Percentiles rank a stretch among this genome's conserved stretches.
These are phyloP conservation scores for Rehmannia glutinosa DNA, from an alignment of 257 asterid species.

Conservation along the genomic window DNA sequence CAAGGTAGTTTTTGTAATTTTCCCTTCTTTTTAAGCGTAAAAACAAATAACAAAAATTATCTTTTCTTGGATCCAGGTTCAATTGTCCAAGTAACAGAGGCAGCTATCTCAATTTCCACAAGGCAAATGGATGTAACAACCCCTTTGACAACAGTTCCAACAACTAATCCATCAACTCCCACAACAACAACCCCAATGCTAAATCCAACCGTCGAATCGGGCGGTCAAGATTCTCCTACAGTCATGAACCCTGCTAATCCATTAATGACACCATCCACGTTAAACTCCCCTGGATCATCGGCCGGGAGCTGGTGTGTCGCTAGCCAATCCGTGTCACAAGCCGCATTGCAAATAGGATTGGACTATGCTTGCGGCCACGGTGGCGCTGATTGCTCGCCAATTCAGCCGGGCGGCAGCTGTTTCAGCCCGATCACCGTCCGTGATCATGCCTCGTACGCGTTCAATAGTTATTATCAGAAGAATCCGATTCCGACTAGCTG, in stretches of 20 bases:
- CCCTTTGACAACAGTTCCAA: conserved; percentile 71
- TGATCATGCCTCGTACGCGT: conserved; percentile 74
- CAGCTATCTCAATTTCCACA: no score
- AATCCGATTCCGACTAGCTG: conserved; percentile 79
- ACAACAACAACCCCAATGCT: conserved; percentile 37
- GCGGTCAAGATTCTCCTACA: neutral
- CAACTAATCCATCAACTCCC: conserved; percentile 34
- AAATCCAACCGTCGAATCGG: conserved; percentile 38
- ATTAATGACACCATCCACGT: no score
- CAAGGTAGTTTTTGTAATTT: no score
- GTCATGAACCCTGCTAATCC: no score
- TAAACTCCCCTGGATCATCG: no score
- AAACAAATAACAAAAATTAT: no score
- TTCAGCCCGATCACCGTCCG: conserved; percentile 41
- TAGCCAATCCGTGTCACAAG: conserved; percentile 40
- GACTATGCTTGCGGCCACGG: conserved; percentile 81
- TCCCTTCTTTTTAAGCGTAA: no score
- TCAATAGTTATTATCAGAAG: conserved; percentile 73
- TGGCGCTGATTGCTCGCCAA: conserved; percentile 59
- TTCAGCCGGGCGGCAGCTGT: conserved; percentile 67
- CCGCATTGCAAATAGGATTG: conserved; percentile 55
- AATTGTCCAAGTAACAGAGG: no score
- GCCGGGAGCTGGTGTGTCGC: conserved; percentile 83
- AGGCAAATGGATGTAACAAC: conserved; percentile 53
- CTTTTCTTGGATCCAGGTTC: neutral